These are phyloP conservation scores for Monsonia emarginata DNA, from an alignment of 441 rosid genomes.

Conservation along the genomic window DNA sequence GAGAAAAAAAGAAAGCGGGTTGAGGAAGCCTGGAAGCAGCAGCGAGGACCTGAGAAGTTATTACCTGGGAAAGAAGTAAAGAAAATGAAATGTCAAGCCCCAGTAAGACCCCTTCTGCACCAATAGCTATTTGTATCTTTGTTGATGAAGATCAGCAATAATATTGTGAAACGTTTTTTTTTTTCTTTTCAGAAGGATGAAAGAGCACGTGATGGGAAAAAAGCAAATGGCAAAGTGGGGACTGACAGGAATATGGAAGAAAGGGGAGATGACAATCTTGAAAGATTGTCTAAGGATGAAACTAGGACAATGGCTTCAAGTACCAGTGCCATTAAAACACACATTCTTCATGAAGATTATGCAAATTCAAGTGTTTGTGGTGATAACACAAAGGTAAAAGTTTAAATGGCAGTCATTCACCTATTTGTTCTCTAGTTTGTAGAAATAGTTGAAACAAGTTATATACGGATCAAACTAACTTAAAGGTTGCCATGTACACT, in stretches of 20 bases:
- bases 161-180: slow-evolving; percentile 10
- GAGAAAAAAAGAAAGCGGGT: slow-evolving; percentile 59
- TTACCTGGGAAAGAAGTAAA: slow-evolving; percentile 35
- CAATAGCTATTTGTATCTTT: background rate
- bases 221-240: slow-evolving; percentile 22
- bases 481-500: background rate
- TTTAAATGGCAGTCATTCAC: slow-evolving; percentile 4
- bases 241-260: slow-evolving; percentile 28
- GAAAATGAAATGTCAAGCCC: slow-evolving; percentile 33
- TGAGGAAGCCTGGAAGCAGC: slow-evolving; percentile 50
- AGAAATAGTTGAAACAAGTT: background rate
- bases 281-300: slow-evolving; percentile 23
- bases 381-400: slow-evolving; percentile 46
- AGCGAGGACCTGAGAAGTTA: slow-evolving; percentile 35
- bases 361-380: slow-evolving; percentile 14
- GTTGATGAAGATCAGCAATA: slow-evolving; percentile 5
- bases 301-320: slow-evolving; percentile 22
- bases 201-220: slow-evolving; percentile 29
- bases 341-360: slow-evolving; percentile 25
- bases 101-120: slow-evolving; percentile 27
- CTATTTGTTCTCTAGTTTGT: background rate
- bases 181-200: slow-evolving; percentile 22
- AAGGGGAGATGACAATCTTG: slow-evolving; percentile 19
- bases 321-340: slow-evolving; percentile 26
- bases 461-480: background rate